A percentile compares a stretch with the other conserved stretches of the same genome.
Evolutionary conservation across 2,329 filamentous ascomycete genomes (phyloP).

Genomic region (Aspergillus brasiliensis): DNA sequence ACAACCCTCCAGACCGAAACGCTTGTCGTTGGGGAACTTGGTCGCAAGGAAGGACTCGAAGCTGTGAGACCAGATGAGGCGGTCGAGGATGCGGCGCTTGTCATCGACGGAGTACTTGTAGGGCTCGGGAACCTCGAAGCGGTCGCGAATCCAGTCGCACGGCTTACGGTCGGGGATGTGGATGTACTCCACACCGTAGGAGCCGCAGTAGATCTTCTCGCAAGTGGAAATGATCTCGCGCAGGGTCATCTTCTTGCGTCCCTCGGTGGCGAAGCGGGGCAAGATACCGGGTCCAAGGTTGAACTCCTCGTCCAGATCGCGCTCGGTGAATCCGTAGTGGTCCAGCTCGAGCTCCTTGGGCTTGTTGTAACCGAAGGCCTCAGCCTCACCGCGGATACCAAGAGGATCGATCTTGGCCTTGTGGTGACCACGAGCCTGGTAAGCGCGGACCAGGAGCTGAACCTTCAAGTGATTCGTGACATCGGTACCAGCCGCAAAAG

Average conservation of each 20-base stretch:
- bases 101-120: conserved; percentile 98
- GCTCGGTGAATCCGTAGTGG: conserved; percentile 93
- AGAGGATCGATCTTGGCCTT: conserved; percentile 97
- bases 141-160: conserved; percentile 97
- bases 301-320: conserved; percentile 91
- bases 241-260: conserved; percentile 92
- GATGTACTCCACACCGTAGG: conserved; percentile 98
- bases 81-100: conserved; percentile 95
- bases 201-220: conserved; percentile 94
- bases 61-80: conserved; percentile 97
- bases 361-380: conserved; percentile 81
- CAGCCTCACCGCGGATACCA: conserved; percentile 82
- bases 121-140: conserved; percentile 87
- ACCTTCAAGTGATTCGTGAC: conserved; percentile 97
- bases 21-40: conserved; percentile 99
- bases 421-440: conserved; percentile 97
- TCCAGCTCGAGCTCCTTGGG: conserved; percentile 91
- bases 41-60: conserved; percentile 95
- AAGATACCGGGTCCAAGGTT: conserved; percentile 91
- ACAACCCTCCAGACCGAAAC: conserved; percentile 96
- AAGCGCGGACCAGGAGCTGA: conserved; percentile 92
- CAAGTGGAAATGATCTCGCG: conserved; percentile 91
- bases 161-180: conserved; percentile 97
- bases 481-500: conserved; percentile 71
- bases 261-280: conserved; percentile 86